Conservation (phyloP, 2,329 filamentous ascomycete genomes). For the Acephala macrosclerotiorum region DNA sequence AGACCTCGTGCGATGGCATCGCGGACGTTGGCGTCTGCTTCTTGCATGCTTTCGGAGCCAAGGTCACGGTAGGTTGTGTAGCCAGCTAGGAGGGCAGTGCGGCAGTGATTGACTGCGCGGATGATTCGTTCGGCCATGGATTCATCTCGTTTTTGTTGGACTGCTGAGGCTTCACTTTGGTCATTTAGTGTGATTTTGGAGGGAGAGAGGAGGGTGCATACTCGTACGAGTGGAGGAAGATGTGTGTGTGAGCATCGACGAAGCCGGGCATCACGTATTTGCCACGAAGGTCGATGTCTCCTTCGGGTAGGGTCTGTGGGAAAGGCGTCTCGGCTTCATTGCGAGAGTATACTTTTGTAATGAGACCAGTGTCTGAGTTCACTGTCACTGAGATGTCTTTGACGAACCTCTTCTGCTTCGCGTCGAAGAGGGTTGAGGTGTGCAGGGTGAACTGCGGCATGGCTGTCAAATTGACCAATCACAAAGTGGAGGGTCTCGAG, state of each 20-base stretch:
- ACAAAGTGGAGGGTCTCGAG: neutral
- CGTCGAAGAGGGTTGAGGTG: constrained; percentile 56
- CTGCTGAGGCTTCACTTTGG: constrained; percentile 47
- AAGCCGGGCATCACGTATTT: constrained; percentile 59
- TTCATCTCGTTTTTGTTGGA: constrained; percentile 63
- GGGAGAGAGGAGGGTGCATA: constrained; percentile 33
- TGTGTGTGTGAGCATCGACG: constrained; percentile 62
- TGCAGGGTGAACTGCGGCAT: constrained; percentile 46
- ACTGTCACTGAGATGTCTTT: constrained; percentile 53
- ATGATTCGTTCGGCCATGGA: constrained; percentile 63
- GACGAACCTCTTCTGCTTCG: constrained; percentile 50
- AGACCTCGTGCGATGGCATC: constrained; percentile 62
- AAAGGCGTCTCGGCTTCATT: constrained; percentile 23
- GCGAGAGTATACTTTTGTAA: constrained; percentile 46
- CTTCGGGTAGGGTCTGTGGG: constrained; percentile 37
- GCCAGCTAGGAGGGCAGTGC: constrained; percentile 60
- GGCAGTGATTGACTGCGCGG: constrained; percentile 60
- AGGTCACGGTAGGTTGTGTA: constrained; percentile 67
- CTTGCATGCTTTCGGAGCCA: constrained; percentile 58
- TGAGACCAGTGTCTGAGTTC: constrained; percentile 49
- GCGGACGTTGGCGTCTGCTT: constrained; percentile 58
- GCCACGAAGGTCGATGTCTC: constrained; percentile 61
- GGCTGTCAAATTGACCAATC: neutral
- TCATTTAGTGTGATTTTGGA: neutral
- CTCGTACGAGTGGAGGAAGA: constrained; percentile 60